Conservation (phyloP, 352 stramenopile genomes). For the Paralagenidium karlingii region DNA sequence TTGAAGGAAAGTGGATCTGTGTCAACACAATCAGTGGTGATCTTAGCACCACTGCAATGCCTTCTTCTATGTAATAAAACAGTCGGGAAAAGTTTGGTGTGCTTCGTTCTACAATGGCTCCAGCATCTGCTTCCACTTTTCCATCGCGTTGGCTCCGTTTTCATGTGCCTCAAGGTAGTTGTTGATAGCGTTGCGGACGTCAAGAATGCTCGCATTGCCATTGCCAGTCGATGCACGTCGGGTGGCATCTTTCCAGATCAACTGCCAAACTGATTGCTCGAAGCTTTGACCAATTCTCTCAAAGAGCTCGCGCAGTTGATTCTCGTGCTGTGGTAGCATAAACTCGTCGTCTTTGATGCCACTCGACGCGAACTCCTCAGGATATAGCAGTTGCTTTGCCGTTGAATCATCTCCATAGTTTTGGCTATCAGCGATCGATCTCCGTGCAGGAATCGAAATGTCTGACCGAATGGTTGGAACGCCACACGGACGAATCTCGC, state of each 20-base stretch:
- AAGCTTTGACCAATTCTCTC: conserved; percentile 59
- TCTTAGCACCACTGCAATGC: too few species aligned
- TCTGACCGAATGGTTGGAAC: conserved; percentile 78
- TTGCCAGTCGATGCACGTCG: conserved; percentile 27
- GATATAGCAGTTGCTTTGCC: conserved; percentile 75
- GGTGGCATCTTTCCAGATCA: too few species aligned
- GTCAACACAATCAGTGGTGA: conserved; percentile 80
- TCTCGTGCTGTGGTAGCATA: conserved; percentile 30
- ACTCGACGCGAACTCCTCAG: conserved; percentile 63
- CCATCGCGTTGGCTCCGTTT: conserved; percentile 20
- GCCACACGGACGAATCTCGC: conserved; percentile 55
- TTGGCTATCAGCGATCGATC: conserved; percentile 80
- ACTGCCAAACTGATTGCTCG: too few species aligned
- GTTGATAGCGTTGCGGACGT: conserved; percentile 66
- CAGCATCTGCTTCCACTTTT: conserved; percentile 35
- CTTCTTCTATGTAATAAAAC: too few species aligned
- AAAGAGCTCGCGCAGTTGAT: conserved; percentile 56
- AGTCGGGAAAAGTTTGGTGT: too few species aligned
- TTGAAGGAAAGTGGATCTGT: conserved; percentile 85
- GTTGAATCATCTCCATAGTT: conserved; percentile 85
- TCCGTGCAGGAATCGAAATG: conserved; percentile 47
- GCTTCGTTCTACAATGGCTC: too few species aligned
- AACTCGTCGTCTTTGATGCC: conserved; percentile 82
- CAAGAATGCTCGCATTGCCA: conserved; percentile 35
- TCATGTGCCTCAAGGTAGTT: conserved; percentile 45